Evolutionary conservation across 192 early-diverging fungal species (phyloP).

Genomic region (Entophlyctis helioformis): DNA sequence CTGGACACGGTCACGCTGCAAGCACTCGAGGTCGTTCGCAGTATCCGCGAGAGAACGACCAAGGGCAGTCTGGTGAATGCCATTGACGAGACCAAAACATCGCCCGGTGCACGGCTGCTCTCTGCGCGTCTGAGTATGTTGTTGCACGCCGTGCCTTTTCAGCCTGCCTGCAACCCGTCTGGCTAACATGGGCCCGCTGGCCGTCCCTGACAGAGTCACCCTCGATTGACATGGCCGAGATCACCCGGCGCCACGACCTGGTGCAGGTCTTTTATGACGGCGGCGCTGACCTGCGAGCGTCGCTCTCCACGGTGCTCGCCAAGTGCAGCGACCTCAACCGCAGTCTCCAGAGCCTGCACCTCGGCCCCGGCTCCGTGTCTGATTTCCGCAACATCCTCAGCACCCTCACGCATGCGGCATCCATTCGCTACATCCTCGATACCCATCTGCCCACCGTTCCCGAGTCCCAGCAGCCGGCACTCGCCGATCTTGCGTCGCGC

Average conservation of each 20-base stretch:
- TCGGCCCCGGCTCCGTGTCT: slow-evolving; percentile 3
- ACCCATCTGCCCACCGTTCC: too few relatives aligned
- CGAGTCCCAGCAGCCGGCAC: too few relatives aligned
- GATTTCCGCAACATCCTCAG: slow-evolving; percentile 16
- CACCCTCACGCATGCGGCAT: too few relatives aligned
- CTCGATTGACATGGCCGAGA: slow-evolving; percentile 43
- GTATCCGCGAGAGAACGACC: slow-evolving; percentile 20
- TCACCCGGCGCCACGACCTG: slow-evolving; percentile 60
- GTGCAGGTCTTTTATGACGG: slow-evolving; percentile 60
- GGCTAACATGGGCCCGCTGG: neutral
- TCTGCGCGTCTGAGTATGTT: slow-evolving; percentile 47
- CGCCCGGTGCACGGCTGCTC: slow-evolving; percentile 63
- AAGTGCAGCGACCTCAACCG: slow-evolving; percentile 20
- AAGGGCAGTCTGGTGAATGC: slow-evolving; percentile 55
- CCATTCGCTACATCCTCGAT: too few relatives aligned
- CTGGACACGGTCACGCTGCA: slow-evolving; percentile 70
- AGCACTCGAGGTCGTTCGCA: slow-evolving; percentile 64
- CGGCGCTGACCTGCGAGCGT: slow-evolving; percentile 35
- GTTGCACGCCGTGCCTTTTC: too few relatives aligned
- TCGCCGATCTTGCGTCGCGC: too few relatives aligned
- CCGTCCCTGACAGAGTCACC: slow-evolving; percentile 42
- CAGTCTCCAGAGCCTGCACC: slow-evolving; percentile 22
- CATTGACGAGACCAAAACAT: slow-evolving; percentile 70
- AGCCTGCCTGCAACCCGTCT: too few relatives aligned
- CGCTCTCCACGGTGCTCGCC: slow-evolving; percentile 32